phyloP scores from a whole-genome alignment of 169 alveolate genomes.

The Cyclospora cayetanensis region DNA sequence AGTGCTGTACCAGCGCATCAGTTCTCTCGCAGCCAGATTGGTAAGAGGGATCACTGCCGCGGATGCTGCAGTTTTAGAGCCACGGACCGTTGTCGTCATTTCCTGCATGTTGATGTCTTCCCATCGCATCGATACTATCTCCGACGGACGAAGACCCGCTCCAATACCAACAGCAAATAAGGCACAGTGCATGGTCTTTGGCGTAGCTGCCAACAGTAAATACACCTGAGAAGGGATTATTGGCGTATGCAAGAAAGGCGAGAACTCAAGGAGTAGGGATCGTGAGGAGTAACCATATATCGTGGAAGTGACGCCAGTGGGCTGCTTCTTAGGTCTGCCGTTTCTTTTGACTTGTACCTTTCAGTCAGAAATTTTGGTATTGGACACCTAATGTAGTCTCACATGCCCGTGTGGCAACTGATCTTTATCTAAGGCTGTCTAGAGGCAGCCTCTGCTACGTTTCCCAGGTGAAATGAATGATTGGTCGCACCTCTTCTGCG shows the following conservation, averaged over 20 bases:
- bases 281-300: not conserved
- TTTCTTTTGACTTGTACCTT: too few relatives aligned
- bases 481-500: conserved; percentile 51
- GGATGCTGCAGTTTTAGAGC: conserved; percentile 79
- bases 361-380: too few relatives aligned
- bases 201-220: conserved; percentile 72
- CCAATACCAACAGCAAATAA: conserved; percentile 80
- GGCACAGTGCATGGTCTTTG: conserved; percentile 76
- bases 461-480: not conserved
- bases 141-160: conserved; percentile 81
- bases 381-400: too few relatives aligned
- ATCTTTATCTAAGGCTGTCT: too few relatives aligned
- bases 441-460: too few relatives aligned
- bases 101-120: conserved; percentile 77
- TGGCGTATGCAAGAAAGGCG: not conserved
- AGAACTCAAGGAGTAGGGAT: not conserved
- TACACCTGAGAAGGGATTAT: conserved; percentile 71
- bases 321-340: too few relatives aligned
- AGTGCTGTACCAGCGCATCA: conserved; percentile 76
- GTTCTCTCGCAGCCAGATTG: conserved; percentile 76
- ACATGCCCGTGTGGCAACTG: too few relatives aligned
- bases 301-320: too few relatives aligned
- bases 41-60: conserved; percentile 79
- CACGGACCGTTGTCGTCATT: conserved; percentile 75
- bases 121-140: conserved; percentile 77